Evolutionary conservation across 169 alveolate genomes (phyloP).

Genomic region (Babesia gibsoni): DNA sequence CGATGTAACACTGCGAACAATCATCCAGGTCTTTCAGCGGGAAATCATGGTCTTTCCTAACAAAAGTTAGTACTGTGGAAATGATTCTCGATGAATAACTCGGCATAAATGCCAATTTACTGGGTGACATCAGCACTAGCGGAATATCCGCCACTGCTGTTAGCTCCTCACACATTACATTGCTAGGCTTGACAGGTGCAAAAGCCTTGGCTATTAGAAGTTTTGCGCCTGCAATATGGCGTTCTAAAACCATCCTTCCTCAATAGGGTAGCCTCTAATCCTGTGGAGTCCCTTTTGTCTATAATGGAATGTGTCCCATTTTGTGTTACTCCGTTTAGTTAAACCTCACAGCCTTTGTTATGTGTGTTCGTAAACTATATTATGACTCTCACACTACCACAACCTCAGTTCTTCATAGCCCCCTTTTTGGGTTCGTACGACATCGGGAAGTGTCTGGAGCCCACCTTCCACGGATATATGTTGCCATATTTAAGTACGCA

Average conservation of each 20-base stretch:
- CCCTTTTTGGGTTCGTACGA: too few relatives aligned
- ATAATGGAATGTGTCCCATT: not conserved
- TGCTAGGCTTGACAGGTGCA: not conserved
- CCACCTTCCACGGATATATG: too few relatives aligned
- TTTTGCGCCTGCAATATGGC: conserved; percentile 6
- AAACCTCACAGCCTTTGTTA: too few relatives aligned
- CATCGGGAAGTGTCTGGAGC: too few relatives aligned
- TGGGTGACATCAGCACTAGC: not conserved
- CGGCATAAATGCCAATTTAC: not conserved
- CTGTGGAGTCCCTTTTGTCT: not conserved
- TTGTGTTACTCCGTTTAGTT: not conserved
- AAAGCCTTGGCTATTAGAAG: conserved; percentile 25
- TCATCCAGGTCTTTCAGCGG: not conserved
- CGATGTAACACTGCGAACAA: conserved; percentile 8
- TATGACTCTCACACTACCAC: too few relatives aligned
- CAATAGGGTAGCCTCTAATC: not conserved
- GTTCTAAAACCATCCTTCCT: not conserved
- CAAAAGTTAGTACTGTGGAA: conserved; percentile 20
- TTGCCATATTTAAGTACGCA: too few relatives aligned
- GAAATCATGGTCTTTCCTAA: not conserved
- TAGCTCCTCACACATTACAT: conserved; percentile 9
- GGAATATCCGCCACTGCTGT: conserved; percentile 55
- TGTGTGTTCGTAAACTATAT: too few relatives aligned
- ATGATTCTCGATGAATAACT: not conserved
- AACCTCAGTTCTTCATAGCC: too few relatives aligned